Evolutionary conservation across 768 basidiomycete species (phyloP).

Genomic region (Dacryopinax primogenitus): DNA sequence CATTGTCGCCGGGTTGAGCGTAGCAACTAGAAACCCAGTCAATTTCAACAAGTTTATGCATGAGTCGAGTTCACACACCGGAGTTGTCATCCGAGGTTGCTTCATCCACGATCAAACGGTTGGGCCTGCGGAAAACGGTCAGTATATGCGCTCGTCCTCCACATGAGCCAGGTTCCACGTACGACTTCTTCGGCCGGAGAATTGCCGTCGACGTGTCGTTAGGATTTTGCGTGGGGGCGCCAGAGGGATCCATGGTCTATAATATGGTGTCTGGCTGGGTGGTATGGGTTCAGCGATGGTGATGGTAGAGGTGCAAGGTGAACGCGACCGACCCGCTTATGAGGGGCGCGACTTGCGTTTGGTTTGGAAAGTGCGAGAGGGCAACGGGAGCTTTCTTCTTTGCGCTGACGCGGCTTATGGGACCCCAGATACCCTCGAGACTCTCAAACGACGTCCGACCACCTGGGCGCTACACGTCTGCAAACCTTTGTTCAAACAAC

Average conservation of each 20-base stretch:
- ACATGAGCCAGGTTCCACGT: conserved; percentile 29
- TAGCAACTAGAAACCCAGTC: conserved; percentile 52
- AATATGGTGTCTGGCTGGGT: background rate
- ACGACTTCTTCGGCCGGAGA: conserved; percentile 96
- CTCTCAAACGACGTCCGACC: too few species aligned
- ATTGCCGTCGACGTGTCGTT: conserved; percentile 93
- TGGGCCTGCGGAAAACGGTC: conserved; percentile 48
- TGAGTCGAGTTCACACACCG: conserved; percentile 35
- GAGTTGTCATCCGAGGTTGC: conserved; percentile 91
- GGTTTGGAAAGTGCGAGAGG: conserved; percentile 7
- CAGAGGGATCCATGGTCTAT: conserved; percentile 49
- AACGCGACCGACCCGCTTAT: background rate
- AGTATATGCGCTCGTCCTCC: conserved; percentile 18
- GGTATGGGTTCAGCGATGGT: conserved; percentile 3
- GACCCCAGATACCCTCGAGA: background rate
- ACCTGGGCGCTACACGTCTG: too few species aligned
- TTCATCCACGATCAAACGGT: conserved; percentile 95
- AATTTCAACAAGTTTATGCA: conserved; percentile 17
- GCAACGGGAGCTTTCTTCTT: conserved; percentile 6
- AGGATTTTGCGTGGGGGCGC: conserved; percentile 66
- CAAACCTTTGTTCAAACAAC: too few species aligned
- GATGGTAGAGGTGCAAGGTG: background rate
- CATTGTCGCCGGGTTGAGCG: conserved; percentile 93
- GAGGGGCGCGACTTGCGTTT: conserved; percentile 1
- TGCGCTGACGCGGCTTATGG: conserved; percentile 1